Evolutionary conservation across 352 stramenopile species (phyloP), one percentile per base, ranked within the genome.

Genomic region (Phytopythium kandeliae): DNA sequence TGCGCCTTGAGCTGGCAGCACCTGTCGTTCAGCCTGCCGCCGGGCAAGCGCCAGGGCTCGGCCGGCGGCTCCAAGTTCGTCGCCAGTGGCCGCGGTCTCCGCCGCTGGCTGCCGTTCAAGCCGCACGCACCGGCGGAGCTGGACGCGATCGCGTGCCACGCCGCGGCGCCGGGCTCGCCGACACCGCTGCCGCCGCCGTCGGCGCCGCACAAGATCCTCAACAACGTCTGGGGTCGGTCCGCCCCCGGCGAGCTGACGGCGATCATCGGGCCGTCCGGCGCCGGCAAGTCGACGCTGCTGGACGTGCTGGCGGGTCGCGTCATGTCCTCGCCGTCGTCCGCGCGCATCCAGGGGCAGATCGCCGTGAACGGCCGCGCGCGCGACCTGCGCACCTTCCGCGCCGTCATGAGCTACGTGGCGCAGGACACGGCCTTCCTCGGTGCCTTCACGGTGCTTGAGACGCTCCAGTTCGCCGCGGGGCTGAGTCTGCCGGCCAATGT

Each of bases 1-100:
- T 88, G 77, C 47, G 69, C 62, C 17, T 69, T 88, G 47, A 86
- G 74, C 65, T 88, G 77, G 77, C 62, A 75, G 59, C 80, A 85
- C 62, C 63, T 88, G 46, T 74, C 69, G 44, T 86, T 73, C 58
- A 71, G 69, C 15, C 71, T 86, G 15, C 56, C 74, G n/a, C 36
- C 65, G 26, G 65, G 59, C 49, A 72, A 67, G 24, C 54, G 46
- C 15, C 55, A 48, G 51, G 28, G 28, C 28, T 4, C 4, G 4
- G 28, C 4, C 28, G 28, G 28, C 28, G 21, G 21, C 19, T 19
- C n/a, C 12, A 45, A 45, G 22, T 11, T 3, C 21, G 16, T 45
- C 38, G 21, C 7, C 12, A 36, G 33, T n/a, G 16, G 26, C 9
- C 22, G 36, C 11, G 31, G 28, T 31, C 4, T 43, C 8, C 35